These are phyloP conservation scores for Amanita thiersii DNA, from an alignment of 768 basidiomycete genomes.

Conservation along the genomic window DNA sequence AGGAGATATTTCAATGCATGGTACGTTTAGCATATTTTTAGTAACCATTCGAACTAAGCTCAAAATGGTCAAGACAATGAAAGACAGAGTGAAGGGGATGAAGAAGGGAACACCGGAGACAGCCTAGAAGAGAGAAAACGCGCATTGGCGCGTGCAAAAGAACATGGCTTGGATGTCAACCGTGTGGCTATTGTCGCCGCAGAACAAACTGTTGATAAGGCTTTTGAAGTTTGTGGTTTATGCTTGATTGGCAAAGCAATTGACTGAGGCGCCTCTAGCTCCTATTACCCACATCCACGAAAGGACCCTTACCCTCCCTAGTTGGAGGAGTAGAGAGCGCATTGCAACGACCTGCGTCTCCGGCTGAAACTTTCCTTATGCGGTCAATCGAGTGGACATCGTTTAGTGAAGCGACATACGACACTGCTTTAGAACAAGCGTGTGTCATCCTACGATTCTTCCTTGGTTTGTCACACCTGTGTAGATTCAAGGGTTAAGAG, in stretches of 20 bases:
- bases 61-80: background rate
- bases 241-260: conserved; percentile 1
- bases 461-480: conserved; percentile 50
- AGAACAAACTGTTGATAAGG: conserved; percentile 64
- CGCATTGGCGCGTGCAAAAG: conserved; percentile 68
- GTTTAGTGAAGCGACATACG: conserved; percentile 63
- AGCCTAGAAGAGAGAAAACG: conserved; percentile 57
- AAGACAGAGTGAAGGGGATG: background rate
- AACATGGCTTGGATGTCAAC: conserved; percentile 78
- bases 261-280: conserved; percentile 25
- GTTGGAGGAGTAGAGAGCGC: conserved; percentile 21
- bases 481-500: background rate
- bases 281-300: conserved; percentile 34
- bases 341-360: conserved; percentile 46
- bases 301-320: conserved; percentile 55
- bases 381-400: conserved; percentile 94
- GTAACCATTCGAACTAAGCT: no score
- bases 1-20: background rate
- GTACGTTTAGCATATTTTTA: background rate
- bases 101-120: background rate
- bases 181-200: conserved; percentile 77
- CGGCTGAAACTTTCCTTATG: conserved; percentile 57
- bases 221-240: conserved; percentile 43
- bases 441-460: conserved; percentile 88
- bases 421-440: conserved; percentile 75